Percentiles rank a stretch among this genome's conserved stretches.
These are phyloP conservation scores for Penicillium simplicissimum DNA, from an alignment of 495 filamentous ascomycete species.

Conservation along the genomic window DNA sequence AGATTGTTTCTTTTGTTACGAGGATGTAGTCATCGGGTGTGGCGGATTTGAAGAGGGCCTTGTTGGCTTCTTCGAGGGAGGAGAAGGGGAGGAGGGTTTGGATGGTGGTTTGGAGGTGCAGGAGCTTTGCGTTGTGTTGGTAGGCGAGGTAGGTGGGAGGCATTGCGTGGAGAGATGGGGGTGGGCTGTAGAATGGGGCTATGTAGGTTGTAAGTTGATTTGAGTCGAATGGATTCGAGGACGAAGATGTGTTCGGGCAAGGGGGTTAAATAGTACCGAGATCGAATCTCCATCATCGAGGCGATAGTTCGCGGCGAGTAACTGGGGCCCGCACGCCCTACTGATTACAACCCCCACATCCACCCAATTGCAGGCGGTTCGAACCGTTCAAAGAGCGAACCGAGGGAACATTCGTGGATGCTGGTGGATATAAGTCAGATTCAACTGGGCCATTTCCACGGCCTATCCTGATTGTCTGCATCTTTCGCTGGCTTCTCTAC, in stretches of 20 bases:
- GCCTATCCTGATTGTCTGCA: too few relatives aligned
- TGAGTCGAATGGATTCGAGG: too few relatives aligned
- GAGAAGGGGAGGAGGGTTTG: constrained; percentile 46
- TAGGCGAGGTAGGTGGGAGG: constrained; percentile 51
- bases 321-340: not conserved
- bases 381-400: too few relatives aligned
- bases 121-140: constrained; percentile 55
- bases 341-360: not conserved
- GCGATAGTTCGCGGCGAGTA: not conserved
- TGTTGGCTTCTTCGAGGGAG: constrained; percentile 46
- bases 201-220: too few relatives aligned
- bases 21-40: constrained; percentile 49
- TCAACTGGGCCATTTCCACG: too few relatives aligned
- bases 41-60: constrained; percentile 38
- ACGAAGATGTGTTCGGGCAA: not conserved
- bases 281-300: not conserved
- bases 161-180: not conserved
- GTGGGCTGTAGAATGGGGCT: not conserved
- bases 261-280: not conserved
- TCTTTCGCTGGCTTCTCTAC: too few relatives aligned
- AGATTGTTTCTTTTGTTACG: constrained; percentile 62
- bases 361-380: not conserved
- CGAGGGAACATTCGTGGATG: too few relatives aligned
- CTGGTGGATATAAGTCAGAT: too few relatives aligned
- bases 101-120: constrained; percentile 44